Base-by-base conservation (phyloP, 805 yeast genomes). In the Candida orba region DNA sequence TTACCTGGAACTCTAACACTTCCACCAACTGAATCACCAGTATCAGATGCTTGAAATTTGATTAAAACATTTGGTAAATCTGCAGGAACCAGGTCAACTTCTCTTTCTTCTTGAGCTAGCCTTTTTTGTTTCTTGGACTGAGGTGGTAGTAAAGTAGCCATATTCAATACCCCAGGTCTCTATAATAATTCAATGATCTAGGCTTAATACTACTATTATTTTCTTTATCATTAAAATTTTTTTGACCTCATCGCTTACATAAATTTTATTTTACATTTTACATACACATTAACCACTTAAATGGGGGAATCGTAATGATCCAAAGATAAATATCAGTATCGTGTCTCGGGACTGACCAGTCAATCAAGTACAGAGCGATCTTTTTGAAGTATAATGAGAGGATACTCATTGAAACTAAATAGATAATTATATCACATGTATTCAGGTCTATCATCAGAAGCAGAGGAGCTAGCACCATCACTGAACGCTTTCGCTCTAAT, bases 101-200 rank as follows among this genome's bases (percentile, higher is more conserved):
- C 91, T 44, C 82, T 78, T 8, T 86, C 85, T 60, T 77, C 72
- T 60, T 89, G 97, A 5, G 95, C 95, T 49, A 74, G 85, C 59
- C 79, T 78, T 63, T 75, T 85, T 60, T 87, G 95, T 59, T 80
- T 86, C 63, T 93, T 91, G 1, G 95, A 83, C 18, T 86, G 95
- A 34, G 97, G 98, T 23, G 99, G 99, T 38, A 93, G 64, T 36
- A 87, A 71, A 1, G 98, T 93, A 41, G 98, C 93, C 98, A 91
- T 90, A 4, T 31, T 41, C 6, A 17, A 27, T 27, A 27, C 29
- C 13, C 13, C 9, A 13, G 12, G 29, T 13, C 5, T 27, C 9
- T 13, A 20, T 20, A 20, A 20, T 20, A 20, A 20, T 20, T 20
- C 5, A 20, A 20, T 20, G 22, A n/a, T 27, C 9, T 20, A 34